Evolutionary conservation across 139 green algal species (phyloP), one percentile per base, ranked within the genome.

Genomic region (Coelastrella sp.): DNA sequence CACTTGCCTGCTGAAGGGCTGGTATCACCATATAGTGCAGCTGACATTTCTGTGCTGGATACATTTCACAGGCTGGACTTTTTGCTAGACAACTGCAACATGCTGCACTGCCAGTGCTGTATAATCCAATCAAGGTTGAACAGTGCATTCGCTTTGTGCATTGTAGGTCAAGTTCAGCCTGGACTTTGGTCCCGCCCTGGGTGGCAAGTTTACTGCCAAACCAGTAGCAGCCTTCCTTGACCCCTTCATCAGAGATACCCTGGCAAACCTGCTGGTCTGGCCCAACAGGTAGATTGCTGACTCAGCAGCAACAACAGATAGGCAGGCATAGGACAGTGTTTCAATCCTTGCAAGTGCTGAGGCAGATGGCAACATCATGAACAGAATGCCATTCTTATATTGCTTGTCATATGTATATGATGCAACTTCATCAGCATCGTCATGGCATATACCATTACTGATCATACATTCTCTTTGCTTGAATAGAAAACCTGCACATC

Each of bases 191-290:
- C 86, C 75, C 10, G 86, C 59, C 10, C 60, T 90, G 9, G 86
- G 86, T 63, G 92, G 92, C 17, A 86, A 60, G 27, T 56, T 92
- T 15, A 91, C 82, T 7, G 92, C 85, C 24, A 90, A 78, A 70
- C 82, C 86, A 22, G 90, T 94, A 17, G 91, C 82, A 6, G 87
- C 78, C 25, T 91, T 92, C 78, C 80, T 94, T 24, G 72, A 94
- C 68, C 75, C 80, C 20, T 92, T 94, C 86, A 82, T 94, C 20
- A 80, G 87, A 12, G 87, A 93, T 35, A 93, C 90, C 15, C 90
- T 94, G 7, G 90, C 86, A 3, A 90, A 82, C 7, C 70, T 93
- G 60, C 49, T 91, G n/a, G 92, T 94, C 11, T 94, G 92, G 92
- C 92, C 92, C 60, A 78, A 94, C 78, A 86, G 91, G 75, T 79